phyloP scores from a whole-genome alignment of 352 stramenopile species.

The Globisporangium cystogenes region DNA sequence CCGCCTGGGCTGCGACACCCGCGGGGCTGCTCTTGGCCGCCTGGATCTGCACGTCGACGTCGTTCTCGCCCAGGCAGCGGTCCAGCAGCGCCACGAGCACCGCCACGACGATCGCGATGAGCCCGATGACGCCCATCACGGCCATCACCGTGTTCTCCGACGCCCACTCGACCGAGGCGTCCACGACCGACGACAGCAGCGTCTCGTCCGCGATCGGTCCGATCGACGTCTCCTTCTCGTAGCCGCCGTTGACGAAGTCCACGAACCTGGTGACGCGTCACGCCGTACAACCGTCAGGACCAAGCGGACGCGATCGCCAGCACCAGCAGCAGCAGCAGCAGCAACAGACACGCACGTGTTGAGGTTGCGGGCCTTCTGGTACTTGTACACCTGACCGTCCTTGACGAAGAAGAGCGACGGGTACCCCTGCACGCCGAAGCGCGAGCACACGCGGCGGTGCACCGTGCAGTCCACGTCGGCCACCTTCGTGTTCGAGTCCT shows the following conservation, averaged over 20 bases:
- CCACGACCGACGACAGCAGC: constrained; percentile 56
- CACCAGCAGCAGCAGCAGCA: background rate
- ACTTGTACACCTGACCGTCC: constrained; percentile 70
- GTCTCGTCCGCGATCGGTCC: constrained; percentile 60
- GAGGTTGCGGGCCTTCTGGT: constrained; percentile 62
- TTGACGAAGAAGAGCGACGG: constrained; percentile 75
- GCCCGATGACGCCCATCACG: constrained; percentile 45
- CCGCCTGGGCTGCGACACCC: constrained; percentile 19
- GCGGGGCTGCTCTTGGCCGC: constrained; percentile 21
- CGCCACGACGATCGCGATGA: constrained; percentile 57
- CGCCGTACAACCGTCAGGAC: no score
- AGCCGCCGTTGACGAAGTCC: constrained; percentile 57
- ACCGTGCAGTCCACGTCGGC: constrained; percentile 72
- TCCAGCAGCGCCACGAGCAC: constrained; percentile 67
- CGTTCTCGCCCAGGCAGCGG: constrained; percentile 66
- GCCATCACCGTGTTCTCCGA: constrained; percentile 65
- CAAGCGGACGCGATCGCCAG: no score
- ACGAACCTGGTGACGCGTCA: constrained; percentile 21
- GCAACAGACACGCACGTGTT: constrained; percentile 22
- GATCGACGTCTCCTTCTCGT: constrained; percentile 38
- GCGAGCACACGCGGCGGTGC: constrained; percentile 76
- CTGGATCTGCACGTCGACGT: constrained; percentile 51
- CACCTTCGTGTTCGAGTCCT: constrained; percentile 52
- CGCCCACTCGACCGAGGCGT: constrained; percentile 60
- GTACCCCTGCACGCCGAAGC: constrained; percentile 78